Percentiles rank a stretch among this genome's conserved stretches.
These are phyloP conservation scores for Helianthus tuberosus DNA, from an alignment of 129 eudicot species.

Conservation along the genomic window DNA sequence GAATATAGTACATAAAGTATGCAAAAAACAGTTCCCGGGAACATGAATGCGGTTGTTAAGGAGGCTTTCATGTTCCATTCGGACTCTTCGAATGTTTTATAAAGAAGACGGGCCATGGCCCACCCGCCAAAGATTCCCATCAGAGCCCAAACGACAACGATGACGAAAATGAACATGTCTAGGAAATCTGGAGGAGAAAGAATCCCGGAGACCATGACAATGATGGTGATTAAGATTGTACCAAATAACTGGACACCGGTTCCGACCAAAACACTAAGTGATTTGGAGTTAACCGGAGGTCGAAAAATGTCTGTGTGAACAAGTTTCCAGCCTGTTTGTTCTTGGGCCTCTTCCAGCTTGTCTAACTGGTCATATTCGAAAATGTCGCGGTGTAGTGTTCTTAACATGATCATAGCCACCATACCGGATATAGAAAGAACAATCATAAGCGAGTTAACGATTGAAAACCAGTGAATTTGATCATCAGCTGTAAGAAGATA, in stretches of 20 bases:
- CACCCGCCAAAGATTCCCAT: slow-evolving; percentile 69
- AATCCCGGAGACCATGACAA: slow-evolving; percentile 55
- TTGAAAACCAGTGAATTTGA: slow-evolving; percentile 53
- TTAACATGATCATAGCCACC: slow-evolving; percentile 60
- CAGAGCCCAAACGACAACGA: slow-evolving; percentile 52
- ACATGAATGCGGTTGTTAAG: slow-evolving; percentile 46
- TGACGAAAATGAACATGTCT: slow-evolving; percentile 56
- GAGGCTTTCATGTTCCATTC: slow-evolving; percentile 53
- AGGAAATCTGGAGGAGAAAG: slow-evolving; percentile 51
- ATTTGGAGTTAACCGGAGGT: slow-evolving; percentile 51
- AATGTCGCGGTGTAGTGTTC: slow-evolving; percentile 64
- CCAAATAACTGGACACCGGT: slow-evolving; percentile 58
- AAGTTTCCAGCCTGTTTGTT: slow-evolving; percentile 67
- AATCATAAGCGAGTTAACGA: slow-evolving; percentile 63
- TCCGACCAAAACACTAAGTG: slow-evolving; percentile 58
- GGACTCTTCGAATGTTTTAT: slow-evolving; percentile 49
- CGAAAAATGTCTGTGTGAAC: slow-evolving; percentile 64
- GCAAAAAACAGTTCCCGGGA: slow-evolving; percentile 41
- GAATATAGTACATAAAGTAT: slow-evolving; percentile 47
- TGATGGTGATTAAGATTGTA: slow-evolving; percentile 49
- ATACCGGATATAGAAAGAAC: slow-evolving; percentile 64
- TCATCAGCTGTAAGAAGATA: slow-evolving; percentile 43
- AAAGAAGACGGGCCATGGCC: slow-evolving; percentile 42
- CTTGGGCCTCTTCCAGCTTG: slow-evolving; percentile 57
- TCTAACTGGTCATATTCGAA: slow-evolving; percentile 60